Evolutionary conservation across 345 rosid species (phyloP).

Genomic region (Rhizophora mangle): DNA sequence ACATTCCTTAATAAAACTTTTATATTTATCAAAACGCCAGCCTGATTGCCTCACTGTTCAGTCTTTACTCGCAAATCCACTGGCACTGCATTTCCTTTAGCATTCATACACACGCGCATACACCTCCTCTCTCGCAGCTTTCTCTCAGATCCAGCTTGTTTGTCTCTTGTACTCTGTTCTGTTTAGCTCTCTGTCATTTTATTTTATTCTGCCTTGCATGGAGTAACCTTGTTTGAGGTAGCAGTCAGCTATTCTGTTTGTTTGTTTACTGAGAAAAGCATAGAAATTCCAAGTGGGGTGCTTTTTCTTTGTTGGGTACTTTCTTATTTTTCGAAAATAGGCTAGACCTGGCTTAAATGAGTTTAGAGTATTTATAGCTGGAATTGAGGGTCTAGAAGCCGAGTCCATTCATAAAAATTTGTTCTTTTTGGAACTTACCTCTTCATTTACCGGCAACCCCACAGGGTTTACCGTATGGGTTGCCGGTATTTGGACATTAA

Average conservation of each 20-base stretch:
- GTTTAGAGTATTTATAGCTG: not conserved
- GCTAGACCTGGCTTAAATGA: not conserved
- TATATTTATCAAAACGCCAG: too few relatives aligned
- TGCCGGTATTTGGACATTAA: not conserved
- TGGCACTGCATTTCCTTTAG: constrained; percentile 9
- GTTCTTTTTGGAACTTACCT: not conserved
- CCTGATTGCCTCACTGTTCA: not conserved
- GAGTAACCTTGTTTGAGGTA: constrained; percentile 9
- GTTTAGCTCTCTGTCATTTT: not conserved
- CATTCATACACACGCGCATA: not conserved
- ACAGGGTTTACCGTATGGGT: not conserved
- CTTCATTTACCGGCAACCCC: not conserved
- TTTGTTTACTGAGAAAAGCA: constrained; percentile 16
- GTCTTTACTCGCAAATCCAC: not conserved
- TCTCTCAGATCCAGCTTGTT: constrained; percentile 55
- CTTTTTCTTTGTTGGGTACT: constrained; percentile 5
- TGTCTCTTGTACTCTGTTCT: constrained; percentile 24
- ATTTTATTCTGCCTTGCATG: not conserved
- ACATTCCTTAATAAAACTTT: not conserved
- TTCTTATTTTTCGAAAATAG: not conserved
- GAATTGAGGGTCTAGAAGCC: not conserved
- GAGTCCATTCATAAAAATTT: not conserved
- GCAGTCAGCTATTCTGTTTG: constrained; percentile 5
- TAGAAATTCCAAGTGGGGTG: constrained; percentile 13
- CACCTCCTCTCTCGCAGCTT: not conserved